These are phyloP conservation scores for Yamadazyma pseudoaaseri DNA, from an alignment of 1,139 yeast genomes.

Conservation along the genomic window DNA sequence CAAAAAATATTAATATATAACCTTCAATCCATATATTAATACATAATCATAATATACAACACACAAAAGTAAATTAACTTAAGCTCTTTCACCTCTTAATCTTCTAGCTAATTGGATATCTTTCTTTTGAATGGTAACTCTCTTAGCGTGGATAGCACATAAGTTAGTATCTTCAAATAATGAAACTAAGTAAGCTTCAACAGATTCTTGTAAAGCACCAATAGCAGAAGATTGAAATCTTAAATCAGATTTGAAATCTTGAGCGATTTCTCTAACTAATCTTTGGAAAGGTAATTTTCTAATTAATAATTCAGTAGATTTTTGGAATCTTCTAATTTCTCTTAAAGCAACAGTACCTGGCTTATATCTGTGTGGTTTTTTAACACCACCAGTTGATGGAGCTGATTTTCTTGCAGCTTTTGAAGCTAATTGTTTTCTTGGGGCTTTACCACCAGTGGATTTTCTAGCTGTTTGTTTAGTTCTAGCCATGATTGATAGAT, in stretches of 20 bases:
- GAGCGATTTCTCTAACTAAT: constrained; percentile 97
- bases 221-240: constrained; percentile 99
- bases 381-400: constrained; percentile 97
- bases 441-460: constrained; percentile 99
- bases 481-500: constrained; percentile 71
- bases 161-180: constrained; percentile 95
- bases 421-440: constrained; percentile 98
- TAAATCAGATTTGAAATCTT: constrained; percentile 96
- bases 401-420: constrained; percentile 99
- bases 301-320: constrained; percentile 93
- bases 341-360: constrained; percentile 99
- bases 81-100: constrained; percentile 96
- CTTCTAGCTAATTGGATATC: constrained; percentile 99
- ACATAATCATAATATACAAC: constrained; percentile 20
- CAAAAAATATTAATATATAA: not conserved
- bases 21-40: constrained; percentile 14
- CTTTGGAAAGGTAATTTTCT: constrained; percentile 99
- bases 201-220: constrained; percentile 98
- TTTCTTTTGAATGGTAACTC: constrained; percentile 99
- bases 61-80: constrained; percentile 18
- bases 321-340: constrained; percentile 99
- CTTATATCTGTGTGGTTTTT: constrained; percentile 99
- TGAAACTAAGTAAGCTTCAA: constrained; percentile 92
- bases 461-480: constrained; percentile 98
- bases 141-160: constrained; percentile 99